phyloP scores from a whole-genome alignment of 148 eudicot genomes.

The Rhododendron vialii region DNA sequence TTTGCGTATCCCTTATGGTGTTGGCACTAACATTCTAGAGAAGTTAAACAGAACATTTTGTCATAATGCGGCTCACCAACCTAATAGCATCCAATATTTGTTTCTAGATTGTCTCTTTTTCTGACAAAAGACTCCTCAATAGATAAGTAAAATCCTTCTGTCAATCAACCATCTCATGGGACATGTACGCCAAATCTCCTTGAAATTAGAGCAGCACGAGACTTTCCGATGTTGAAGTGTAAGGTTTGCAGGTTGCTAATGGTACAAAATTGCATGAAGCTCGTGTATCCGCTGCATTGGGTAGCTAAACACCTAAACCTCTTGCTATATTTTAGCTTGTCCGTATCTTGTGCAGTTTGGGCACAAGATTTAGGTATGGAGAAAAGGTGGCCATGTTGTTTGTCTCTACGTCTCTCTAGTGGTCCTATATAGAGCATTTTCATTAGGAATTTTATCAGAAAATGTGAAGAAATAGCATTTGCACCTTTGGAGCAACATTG shows the following conservation, averaged over 20 bases:
- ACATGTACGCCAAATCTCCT: neutral
- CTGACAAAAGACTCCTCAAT: neutral
- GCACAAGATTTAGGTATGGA: neutral
- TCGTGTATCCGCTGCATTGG: neutral
- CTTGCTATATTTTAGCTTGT: neutral
- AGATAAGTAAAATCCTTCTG: neutral
- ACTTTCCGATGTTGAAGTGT: neutral
- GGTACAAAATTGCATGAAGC: neutral
- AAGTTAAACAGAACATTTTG: neutral
- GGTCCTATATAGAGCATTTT: neutral
- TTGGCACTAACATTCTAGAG: neutral
- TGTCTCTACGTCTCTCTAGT: neutral
- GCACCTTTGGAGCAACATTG: neutral
- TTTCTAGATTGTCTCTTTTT: neutral
- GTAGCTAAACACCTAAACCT: neutral
- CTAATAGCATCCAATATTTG: neutral
- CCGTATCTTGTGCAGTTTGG: neutral
- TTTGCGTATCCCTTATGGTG: neutral
- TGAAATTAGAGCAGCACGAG: neutral
- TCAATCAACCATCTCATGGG: neutral
- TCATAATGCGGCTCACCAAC: neutral
- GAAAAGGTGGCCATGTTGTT: neutral
- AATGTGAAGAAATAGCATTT: neutral
- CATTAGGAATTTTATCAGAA: neutral
- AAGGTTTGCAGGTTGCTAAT: neutral